A percentile compares a stretch with the other conserved stretches of the same genome.
These are phyloP conservation scores for Cucurbita argyrosperma DNA, from an alignment of 306 rosid species.

Conservation along the genomic window DNA sequence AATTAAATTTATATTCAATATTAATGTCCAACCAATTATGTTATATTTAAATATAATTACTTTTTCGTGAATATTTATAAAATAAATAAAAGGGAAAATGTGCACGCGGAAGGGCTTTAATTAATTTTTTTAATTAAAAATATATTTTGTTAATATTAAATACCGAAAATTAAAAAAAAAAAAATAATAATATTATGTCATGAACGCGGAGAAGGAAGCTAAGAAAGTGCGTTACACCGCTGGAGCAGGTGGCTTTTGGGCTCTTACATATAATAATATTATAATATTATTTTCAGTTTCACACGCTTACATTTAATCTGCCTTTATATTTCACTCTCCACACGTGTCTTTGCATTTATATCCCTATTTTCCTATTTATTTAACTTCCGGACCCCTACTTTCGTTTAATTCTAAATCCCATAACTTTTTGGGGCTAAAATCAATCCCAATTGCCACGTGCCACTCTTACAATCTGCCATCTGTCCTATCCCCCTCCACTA, in stretches of 20 bases:
- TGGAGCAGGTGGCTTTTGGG: not conserved
- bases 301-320: conserved; percentile 5
- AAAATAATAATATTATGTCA: no score
- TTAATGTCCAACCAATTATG: no score
- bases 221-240: not conserved
- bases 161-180: no score
- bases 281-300: not conserved
- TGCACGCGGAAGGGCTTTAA: not conserved
- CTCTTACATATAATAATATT: not conserved
- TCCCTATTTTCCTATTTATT: not conserved
- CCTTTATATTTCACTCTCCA: not conserved
- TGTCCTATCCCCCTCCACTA: not conserved
- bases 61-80: no score
- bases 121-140: not conserved
- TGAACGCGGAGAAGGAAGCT: not conserved
- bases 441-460: not conserved
- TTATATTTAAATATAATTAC: no score
- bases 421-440: not conserved
- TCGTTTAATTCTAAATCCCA: not conserved
- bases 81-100: not conserved
- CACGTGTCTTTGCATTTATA: not conserved
- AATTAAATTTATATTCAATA: no score
- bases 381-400: not conserved
- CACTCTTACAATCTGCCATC: not conserved
- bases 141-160: no score